phyloP scores from a whole-genome alignment of 139 green algal genomes.

The Chara braunii region DNA sequence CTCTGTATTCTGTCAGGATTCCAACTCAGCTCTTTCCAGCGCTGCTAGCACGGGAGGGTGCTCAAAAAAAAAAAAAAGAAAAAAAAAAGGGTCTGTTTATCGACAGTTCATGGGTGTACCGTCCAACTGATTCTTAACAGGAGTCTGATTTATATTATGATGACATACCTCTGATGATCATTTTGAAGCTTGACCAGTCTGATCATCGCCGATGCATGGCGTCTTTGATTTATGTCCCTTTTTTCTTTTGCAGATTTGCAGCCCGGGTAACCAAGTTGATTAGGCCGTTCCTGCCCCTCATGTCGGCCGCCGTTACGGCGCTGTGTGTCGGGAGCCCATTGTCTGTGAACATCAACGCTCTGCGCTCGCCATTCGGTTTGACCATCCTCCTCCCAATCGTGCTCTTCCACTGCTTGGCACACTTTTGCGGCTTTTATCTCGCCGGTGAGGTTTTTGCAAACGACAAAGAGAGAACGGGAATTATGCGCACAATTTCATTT shows the following conservation, averaged over 20 bases:
- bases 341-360: background rate
- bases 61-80: background rate
- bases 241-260: background rate
- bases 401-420: background rate
- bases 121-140: background rate
- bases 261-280: background rate
- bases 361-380: background rate
- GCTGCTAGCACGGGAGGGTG: no score
- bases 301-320: background rate
- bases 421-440: background rate
- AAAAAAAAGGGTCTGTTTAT: background rate
- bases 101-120: background rate
- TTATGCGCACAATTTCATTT: background rate
- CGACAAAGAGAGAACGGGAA: background rate
- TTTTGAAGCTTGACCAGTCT: background rate
- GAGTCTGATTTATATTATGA: background rate
- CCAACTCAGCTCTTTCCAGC: no score
- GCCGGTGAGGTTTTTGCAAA: background rate
- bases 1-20: no score
- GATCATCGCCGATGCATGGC: no score
- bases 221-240: background rate
- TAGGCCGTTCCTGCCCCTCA: slow-evolving; percentile 7
- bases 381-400: background rate
- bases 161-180: background rate
- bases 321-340: slow-evolving; percentile 12